Evolutionary conservation across 2,329 filamentous ascomycete species (phyloP), one percentile per base, ranked within the genome.

Genomic region (Aspergillus latus): DNA sequence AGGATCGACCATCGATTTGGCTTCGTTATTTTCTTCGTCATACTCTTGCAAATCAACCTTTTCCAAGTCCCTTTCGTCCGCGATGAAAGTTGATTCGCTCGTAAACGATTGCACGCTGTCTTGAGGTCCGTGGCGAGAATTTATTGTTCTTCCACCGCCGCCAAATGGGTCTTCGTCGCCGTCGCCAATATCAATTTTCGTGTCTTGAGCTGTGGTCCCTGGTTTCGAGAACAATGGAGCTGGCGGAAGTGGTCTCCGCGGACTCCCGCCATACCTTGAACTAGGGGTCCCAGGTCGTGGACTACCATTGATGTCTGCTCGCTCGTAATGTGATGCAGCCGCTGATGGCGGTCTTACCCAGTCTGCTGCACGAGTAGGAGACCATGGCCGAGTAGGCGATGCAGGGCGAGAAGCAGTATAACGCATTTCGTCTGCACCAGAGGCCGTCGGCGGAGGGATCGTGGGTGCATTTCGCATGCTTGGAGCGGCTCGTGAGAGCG

Each of bases 231-330:
- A 97, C 7, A 96, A 79, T 3, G 94, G 94, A 30, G 92, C 90
- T 0, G 92, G 91, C 2, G 94, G 94, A 32, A 97, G 80, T 2
- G 93, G 93, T 55, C 93, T 84, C 64, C 91, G 85, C 9, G 92
- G 90, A 68, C 91, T 95, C 3, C 92, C 89, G 16, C 92, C 89
- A 71, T 97, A 97, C 70, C 86, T 83, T 2, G 91, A 93, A 0
- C 92, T 92, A 1, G 93, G 92, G 0, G 93, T 97, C 4, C 93
- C 93, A 1, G 94, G 93, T 57, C 94, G 80, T 5, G 94, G 92
- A 59, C 85, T 92, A 48, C 94, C 94, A 67, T 97, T 93, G 57
- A 97, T 76, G 65, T 97, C 92, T 21, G 87, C 82, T 0, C 92
- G 90, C 73, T 97, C 94, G 73, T 94, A 97, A 3, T 86, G 82